Evolutionary conservation across 306 rosid genomes (phyloP).

Genomic region (Datisca glomerata): DNA sequence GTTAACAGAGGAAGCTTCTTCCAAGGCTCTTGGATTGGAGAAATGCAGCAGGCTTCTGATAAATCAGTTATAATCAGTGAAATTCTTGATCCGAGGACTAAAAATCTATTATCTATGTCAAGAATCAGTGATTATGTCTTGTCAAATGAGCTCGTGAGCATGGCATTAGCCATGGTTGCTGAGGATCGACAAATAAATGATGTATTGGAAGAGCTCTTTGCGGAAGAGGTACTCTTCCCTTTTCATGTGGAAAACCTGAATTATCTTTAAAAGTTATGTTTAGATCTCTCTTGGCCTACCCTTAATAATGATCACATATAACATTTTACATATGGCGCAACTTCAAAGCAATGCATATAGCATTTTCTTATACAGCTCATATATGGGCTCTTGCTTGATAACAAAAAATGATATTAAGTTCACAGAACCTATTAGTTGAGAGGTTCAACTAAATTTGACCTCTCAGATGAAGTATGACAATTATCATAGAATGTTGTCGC

Average conservation of each 20-base stretch:
- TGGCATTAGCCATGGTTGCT: slow-evolving; percentile 94
- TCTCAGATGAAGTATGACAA: too few relatives aligned
- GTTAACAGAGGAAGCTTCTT: slow-evolving; percentile 56
- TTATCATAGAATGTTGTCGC: too few relatives aligned
- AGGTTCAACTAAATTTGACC: too few relatives aligned
- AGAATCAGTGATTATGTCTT: slow-evolving; percentile 85
- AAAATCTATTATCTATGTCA: slow-evolving; percentile 77
- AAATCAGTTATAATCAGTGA: slow-evolving; percentile 81
- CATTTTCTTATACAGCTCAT: background rate
- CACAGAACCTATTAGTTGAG: too few relatives aligned
- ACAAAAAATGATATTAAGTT: too few relatives aligned
- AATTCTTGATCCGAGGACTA: slow-evolving; percentile 87
- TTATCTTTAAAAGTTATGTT: background rate
- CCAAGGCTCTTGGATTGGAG: slow-evolving; percentile 88
- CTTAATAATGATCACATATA: too few relatives aligned
- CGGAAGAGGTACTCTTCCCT: slow-evolving; percentile 62
- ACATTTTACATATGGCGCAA: too few relatives aligned
- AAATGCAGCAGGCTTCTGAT: slow-evolving; percentile 90
- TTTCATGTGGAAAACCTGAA: background rate
- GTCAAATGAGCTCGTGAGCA: slow-evolving; percentile 91
- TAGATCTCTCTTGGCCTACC: background rate
- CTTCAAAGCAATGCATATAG: background rate
- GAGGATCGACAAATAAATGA: slow-evolving; percentile 88
- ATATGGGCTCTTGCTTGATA: too few relatives aligned
- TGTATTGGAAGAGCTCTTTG: slow-evolving; percentile 82